Evolutionary conservation across 768 basidiomycete genomes (phyloP).

Genomic region (Cyathus striatus): DNA sequence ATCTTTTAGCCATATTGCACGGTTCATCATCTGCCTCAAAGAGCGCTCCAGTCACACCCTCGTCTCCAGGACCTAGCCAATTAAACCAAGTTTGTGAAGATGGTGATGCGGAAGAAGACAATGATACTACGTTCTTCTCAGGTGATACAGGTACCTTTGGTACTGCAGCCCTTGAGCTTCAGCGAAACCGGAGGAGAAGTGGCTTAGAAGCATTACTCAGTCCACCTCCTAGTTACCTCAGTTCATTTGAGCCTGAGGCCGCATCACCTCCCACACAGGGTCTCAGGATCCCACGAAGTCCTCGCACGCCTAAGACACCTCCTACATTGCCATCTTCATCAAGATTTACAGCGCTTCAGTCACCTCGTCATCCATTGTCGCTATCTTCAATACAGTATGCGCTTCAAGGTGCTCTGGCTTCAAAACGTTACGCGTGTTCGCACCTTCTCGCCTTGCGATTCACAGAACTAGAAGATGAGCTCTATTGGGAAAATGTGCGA

Average conservation of each 20-base stretch:
- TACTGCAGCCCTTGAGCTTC: conserved; percentile 54
- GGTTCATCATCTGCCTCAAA: conserved; percentile 9
- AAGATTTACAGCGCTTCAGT: conserved; percentile 57
- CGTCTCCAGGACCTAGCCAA: conserved; percentile 11
- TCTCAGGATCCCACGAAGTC: conserved; percentile 19
- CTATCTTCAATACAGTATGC: conserved; percentile 56
- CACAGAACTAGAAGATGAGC: conserved; percentile 60
- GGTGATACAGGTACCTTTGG: conserved; percentile 42
- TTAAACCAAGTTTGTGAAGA: conserved; percentile 21
- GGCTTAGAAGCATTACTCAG: conserved; percentile 46
- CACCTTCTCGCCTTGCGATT: conserved; percentile 80
- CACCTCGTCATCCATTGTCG: conserved; percentile 62
- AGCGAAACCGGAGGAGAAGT: conserved; percentile 42
- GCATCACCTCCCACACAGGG: too few relatives aligned
- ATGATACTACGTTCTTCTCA: conserved; percentile 14
- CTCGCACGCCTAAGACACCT: too few relatives aligned
- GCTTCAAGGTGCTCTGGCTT: conserved; percentile 61
- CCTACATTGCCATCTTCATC: conserved; percentile 41
- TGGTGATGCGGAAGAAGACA: conserved; percentile 18
- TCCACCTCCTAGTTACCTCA: conserved; percentile 26
- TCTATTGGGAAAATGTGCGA: conserved; percentile 83
- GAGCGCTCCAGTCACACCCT: conserved; percentile 23
- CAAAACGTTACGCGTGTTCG: conserved; percentile 74
- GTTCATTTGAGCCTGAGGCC: conserved; percentile 16
- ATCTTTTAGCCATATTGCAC: conserved; percentile 44